Conservation (phyloP, 768 basidiomycete genomes). For the Paxillus involutus region DNA sequence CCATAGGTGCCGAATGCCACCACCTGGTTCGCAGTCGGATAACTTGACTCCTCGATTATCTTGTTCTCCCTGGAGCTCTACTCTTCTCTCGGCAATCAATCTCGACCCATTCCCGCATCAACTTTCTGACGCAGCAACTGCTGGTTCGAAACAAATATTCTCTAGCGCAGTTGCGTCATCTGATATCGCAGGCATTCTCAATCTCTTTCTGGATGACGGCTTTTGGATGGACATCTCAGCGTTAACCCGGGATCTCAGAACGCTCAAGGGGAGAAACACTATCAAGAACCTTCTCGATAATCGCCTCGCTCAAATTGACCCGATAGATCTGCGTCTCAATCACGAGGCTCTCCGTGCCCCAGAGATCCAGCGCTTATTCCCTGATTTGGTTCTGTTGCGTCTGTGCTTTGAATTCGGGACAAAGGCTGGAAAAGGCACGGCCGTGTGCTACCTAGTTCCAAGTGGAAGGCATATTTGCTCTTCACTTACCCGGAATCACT, state of each 20-base stretch:
- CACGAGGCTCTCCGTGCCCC: slow-evolving; percentile 23
- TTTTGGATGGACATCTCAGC: slow-evolving; percentile 60
- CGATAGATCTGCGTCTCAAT: slow-evolving; percentile 17
- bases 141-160: slow-evolving; percentile 28
- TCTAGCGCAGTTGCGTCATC: slow-evolving; percentile 19
- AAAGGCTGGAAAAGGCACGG: slow-evolving; percentile 48
- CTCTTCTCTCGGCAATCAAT: too few relatives aligned
- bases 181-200: slow-evolving; percentile 14
- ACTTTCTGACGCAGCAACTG: slow-evolving; percentile 24
- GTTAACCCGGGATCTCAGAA: slow-evolving; percentile 59
- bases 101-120: slow-evolving; percentile 22
- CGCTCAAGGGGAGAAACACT: slow-evolving; percentile 39
- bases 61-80: too few relatives aligned
- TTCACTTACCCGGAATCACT: slow-evolving; percentile 62
- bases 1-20: too few relatives aligned
- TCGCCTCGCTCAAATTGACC: slow-evolving; percentile 31
- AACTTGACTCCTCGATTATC: too few relatives aligned
- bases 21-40: too few relatives aligned
- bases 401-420: slow-evolving; percentile 55
- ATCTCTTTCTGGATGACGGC: slow-evolving; percentile 31
- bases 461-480: slow-evolving; percentile 42
- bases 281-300: slow-evolving; percentile 41
- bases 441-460: slow-evolving; percentile 52
- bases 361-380: slow-evolving; percentile 40
- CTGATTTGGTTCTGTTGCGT: slow-evolving; percentile 60